A percentile compares a stretch with the other conserved stretches of the same genome.
phyloP scores from a whole-genome alignment of 108 stramenopile species.

The Stephanodiscus triporus region DNA sequence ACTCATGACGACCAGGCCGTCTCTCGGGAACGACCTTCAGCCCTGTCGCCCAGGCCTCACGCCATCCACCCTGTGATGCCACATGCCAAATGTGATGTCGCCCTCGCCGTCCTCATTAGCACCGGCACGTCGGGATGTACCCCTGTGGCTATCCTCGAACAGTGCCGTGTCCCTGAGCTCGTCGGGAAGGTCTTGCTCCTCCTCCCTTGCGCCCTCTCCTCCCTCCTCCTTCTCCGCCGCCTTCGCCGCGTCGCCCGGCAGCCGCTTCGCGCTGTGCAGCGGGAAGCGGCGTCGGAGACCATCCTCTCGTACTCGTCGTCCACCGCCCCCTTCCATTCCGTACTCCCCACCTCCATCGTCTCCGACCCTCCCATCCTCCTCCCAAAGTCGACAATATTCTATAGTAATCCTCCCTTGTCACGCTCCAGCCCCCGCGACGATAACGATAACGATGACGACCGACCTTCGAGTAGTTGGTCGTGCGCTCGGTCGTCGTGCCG shows the following conservation, averaged over 20 bases:
- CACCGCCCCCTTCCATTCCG: slow-evolving; percentile 29
- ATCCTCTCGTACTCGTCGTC: slow-evolving; percentile 25
- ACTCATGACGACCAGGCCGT: slow-evolving; percentile 20
- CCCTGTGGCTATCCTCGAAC: slow-evolving; percentile 28
- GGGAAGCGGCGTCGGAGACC: background rate
- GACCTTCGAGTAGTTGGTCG: slow-evolving; percentile 53
- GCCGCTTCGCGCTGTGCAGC: too few relatives aligned
- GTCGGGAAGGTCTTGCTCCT: slow-evolving; percentile 14
- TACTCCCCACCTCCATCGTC: background rate
- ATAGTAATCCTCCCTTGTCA: slow-evolving; percentile 25
- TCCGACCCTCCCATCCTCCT: too few relatives aligned
- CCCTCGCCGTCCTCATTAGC: slow-evolving; percentile 50
- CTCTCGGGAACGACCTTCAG: slow-evolving; percentile 24
- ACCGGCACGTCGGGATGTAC: slow-evolving; percentile 46
- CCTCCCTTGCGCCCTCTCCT: background rate
- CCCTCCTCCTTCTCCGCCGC: slow-evolving; percentile 9
- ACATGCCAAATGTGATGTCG: slow-evolving; percentile 46
- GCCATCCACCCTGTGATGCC: slow-evolving; percentile 35
- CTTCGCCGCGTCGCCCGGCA: background rate
- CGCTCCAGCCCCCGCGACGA: slow-evolving; percentile 13
- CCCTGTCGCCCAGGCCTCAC: slow-evolving; percentile 24
- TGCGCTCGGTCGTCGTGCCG: slow-evolving; percentile 42
- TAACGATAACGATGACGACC: slow-evolving; percentile 9
- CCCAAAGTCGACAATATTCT: slow-evolving; percentile 12
- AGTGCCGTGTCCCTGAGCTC: slow-evolving; percentile 24